These are phyloP conservation scores for Backusella tarrabulga DNA, from an alignment of 192 early-diverging fungal genomes.

Conservation along the genomic window DNA sequence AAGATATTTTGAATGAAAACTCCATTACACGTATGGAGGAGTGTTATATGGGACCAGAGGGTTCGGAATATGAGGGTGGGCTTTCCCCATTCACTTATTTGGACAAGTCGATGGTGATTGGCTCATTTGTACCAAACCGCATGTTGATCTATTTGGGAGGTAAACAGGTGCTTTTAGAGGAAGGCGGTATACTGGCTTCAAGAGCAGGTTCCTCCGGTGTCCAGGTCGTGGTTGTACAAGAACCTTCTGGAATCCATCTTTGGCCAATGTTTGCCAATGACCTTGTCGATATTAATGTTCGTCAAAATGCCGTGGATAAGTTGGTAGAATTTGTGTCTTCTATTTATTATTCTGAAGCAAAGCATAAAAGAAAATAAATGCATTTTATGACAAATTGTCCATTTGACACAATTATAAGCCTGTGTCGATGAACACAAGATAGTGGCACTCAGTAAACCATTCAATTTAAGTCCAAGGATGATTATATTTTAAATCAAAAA, in stretches of 20 bases:
- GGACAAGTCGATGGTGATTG: neutral
- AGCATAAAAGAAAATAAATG: neutral
- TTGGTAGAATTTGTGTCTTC: slow-evolving; percentile 13
- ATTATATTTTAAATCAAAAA: neutral
- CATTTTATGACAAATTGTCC: neutral
- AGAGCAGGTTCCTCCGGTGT: slow-evolving; percentile 7
- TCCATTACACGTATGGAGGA: slow-evolving; percentile 16
- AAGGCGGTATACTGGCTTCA: slow-evolving; percentile 14
- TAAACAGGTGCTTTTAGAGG: slow-evolving; percentile 17
- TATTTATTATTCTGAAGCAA: neutral
- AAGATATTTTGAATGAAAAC: neutral
- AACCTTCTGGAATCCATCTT: slow-evolving; percentile 11
- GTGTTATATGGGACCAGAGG: neutral
- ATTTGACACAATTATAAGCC: too few species aligned
- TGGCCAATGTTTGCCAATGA: slow-evolving; percentile 3
- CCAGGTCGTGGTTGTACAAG: slow-evolving; percentile 2
- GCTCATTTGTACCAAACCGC: neutral
- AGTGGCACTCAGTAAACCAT: neutral
- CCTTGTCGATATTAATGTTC: neutral
- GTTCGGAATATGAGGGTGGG: neutral
- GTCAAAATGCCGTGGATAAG: slow-evolving; percentile 2
- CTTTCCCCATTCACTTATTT: neutral
- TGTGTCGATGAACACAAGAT: too few species aligned
- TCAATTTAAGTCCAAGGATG: neutral
- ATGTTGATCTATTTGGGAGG: slow-evolving; percentile 19